A percentile compares a stretch with the other conserved stretches of the same genome.
Evolutionary conservation across 1,284 basidiomycete species (phyloP).

Genomic region (Mrakiaceae sp.): DNA sequence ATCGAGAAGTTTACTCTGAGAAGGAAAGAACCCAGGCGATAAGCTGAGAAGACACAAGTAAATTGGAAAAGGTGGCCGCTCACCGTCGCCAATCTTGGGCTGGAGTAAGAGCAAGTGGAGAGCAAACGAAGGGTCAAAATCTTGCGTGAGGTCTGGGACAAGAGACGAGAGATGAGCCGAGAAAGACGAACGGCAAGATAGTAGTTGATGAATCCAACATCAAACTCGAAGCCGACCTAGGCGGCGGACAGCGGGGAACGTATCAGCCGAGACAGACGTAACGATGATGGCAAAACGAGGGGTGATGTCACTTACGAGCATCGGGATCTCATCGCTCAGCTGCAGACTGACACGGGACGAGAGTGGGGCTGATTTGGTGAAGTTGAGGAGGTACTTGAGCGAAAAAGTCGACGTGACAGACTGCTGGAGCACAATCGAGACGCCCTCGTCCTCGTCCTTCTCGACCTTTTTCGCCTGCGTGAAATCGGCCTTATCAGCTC

Average conservation of each 20-base stretch:
- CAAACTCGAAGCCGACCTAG: conserved; percentile 15
- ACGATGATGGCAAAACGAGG: not conserved
- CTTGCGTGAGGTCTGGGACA: not conserved
- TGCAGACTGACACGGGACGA: conserved; percentile 62
- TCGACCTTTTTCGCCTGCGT: conserved; percentile 30
- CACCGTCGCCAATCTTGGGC: conserved; percentile 10
- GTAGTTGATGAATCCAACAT: conserved; percentile 15
- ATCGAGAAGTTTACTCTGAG: too few relatives aligned
- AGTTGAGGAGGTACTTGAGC: conserved; percentile 94
- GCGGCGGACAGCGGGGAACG: not conserved
- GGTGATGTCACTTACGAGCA: conserved; percentile 46
- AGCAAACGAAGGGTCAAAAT: not conserved
- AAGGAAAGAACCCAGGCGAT: too few relatives aligned
- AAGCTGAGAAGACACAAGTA: too few relatives aligned
- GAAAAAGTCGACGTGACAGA: conserved; percentile 91
- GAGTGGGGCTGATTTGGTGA: conserved; percentile 80
- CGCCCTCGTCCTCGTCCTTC: conserved; percentile 40
- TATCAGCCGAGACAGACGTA: not conserved
- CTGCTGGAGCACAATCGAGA: conserved; percentile 77
- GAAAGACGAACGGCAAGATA: conserved; percentile 11
- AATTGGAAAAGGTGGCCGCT: too few relatives aligned
- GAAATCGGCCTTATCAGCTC: conserved; percentile 5
- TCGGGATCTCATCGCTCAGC: conserved; percentile 83
- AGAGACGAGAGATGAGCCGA: not conserved
- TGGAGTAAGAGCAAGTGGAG: not conserved